Base-by-base conservation (phyloP, 1,139 yeast species). In the Saccharomyces hybrid region DNA sequence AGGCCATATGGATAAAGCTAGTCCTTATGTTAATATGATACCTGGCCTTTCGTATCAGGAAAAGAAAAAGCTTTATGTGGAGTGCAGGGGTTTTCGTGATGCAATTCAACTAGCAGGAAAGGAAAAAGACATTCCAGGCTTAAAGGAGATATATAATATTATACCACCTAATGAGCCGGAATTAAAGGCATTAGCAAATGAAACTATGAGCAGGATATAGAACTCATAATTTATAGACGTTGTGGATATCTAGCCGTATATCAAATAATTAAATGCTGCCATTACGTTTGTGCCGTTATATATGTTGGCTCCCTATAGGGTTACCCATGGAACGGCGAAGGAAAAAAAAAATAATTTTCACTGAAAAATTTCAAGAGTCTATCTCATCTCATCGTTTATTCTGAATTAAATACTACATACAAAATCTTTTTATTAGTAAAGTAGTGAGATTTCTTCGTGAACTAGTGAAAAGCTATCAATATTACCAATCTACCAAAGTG, bases 111-210 rank as follows among this genome's bases (percentile, higher is more conserved):
- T 68, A 11, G 67, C 68, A 7, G 63, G 62, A 9, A 62, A 62
- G 34, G 67, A 66, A 46, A 64, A 57, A 46, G 70, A 68, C 52
- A 48, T 59, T 3, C 52, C 54, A 16, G 63, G 64, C 7, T 51
- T 68, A 38, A 60, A 61, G 25, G 60, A 60, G 16, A 54, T 67
- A 16, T 58, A 62, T 46, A 60, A 58, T 42, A 46, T 50, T 19
- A 54, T 66, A 9, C 70, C 70, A 1, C 51, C 62, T n/a, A 65
- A 67, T 49, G 66, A 67, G 47, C 61, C 66, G 2, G 64, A 63
- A 38, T 38, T 67, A 28, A 61, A 58, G 47, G 54, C 63, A 2
- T 47, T 64, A 14, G 56, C 61, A 3, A 62, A 54, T 31, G 66
- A 66, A 38, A 54, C 58, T 1, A 51, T 66, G 54, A 53, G 55